Conservation (phyloP, 2,329 filamentous ascomycete species). For the Claviceps pusilla region DNA sequence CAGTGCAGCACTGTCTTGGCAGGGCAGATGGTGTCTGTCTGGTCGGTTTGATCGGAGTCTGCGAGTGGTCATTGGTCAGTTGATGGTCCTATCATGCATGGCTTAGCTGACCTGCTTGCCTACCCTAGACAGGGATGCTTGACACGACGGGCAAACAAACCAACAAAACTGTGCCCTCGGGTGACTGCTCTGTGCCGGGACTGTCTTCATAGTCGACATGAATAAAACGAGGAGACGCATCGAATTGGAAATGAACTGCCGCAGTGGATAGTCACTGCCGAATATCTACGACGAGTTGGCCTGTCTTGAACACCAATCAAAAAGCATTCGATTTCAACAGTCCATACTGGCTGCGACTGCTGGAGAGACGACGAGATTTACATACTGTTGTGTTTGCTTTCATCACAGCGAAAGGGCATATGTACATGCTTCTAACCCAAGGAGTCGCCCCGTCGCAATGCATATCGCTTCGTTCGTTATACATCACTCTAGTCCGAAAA, state of each 20-base stretch:
- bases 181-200: background rate
- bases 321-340: too few relatives aligned
- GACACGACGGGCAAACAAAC: background rate
- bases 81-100: background rate
- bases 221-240: too few relatives aligned
- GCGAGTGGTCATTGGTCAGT: background rate
- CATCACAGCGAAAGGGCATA: too few relatives aligned
- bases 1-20: background rate
- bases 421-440: too few relatives aligned
- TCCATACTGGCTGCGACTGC: background rate
- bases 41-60: too few relatives aligned
- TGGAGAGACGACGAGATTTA: background rate
- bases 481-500: background rate
- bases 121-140: background rate
- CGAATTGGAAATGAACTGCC: too few relatives aligned
- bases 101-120: background rate
- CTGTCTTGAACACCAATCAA: too few relatives aligned
- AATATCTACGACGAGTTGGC: too few relatives aligned
- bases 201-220: background rate
- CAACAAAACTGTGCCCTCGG: background rate
- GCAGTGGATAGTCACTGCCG: too few relatives aligned
- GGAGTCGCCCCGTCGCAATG: too few relatives aligned
- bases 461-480: too few relatives aligned
- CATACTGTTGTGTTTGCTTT: too few relatives aligned
- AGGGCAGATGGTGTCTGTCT: background rate